phyloP scores from a whole-genome alignment of 2,329 filamentous ascomycete species.

The Aureobasidium sp. region DNA sequence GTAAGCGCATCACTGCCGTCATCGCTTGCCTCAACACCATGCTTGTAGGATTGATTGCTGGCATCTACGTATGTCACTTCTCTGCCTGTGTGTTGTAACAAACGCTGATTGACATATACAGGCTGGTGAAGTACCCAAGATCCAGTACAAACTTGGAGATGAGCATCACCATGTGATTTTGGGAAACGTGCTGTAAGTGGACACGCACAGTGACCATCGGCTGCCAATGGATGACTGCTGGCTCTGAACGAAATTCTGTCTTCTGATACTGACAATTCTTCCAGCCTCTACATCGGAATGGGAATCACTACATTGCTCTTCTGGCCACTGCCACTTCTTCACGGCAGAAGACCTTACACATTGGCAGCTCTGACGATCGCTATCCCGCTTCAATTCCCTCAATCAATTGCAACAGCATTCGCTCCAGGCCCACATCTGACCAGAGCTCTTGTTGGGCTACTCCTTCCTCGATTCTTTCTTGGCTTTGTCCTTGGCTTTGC shows the following conservation, averaged over 20 bases:
- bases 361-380: conserved; percentile 60
- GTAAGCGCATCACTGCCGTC: conserved; percentile 62
- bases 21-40: conserved; percentile 68
- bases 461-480: conserved; percentile 59
- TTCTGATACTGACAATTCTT: not conserved
- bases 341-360: conserved; percentile 73
- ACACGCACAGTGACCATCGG: not conserved
- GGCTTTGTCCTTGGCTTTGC: conserved; percentile 66
- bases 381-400: conserved; percentile 68
- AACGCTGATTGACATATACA: conserved; percentile 15
- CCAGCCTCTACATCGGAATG: conserved; percentile 59
- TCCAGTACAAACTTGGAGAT: conserved; percentile 70
- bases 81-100: not conserved
- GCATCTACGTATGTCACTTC: conserved; percentile 54
- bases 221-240: too few relatives aligned
- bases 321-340: conserved; percentile 68
- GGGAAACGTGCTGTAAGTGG: conserved; percentile 58
- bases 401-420: conserved; percentile 58
- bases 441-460: conserved; percentile 53
- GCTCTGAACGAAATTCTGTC: not conserved
- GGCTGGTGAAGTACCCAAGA: conserved; percentile 69
- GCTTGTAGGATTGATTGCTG: conserved; percentile 62
- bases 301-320: conserved; percentile 62
- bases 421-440: conserved; percentile 49
- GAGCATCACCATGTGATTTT: conserved; percentile 60